Base-by-base conservation (phyloP, 2,329 filamentous ascomycete genomes). In the Neonectria magnoliae region DNA sequence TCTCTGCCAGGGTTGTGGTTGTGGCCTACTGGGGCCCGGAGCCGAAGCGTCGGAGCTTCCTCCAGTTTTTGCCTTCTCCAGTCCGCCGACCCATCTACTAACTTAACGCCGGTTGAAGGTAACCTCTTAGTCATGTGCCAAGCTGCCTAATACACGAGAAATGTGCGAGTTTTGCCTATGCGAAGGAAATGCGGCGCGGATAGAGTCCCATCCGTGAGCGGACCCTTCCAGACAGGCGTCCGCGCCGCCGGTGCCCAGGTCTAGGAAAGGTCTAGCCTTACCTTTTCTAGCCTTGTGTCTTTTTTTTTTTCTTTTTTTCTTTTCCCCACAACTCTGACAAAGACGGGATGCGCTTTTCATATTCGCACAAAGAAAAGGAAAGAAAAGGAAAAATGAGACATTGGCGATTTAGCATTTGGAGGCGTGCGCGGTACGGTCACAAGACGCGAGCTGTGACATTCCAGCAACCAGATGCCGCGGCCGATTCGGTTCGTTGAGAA, bases 391-490 rank as follows among this genome's bases (percentile, higher is more conserved):
- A 42, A 47, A 47, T 20, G n/a, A 6, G 42, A 27, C 22, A 18
- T 25, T n/a, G 31, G 27, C 10, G 22, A 60, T 42, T 54, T 50
- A 53, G 50, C 33, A 47, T 20, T 57, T n/a, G 27, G 22, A 25
- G 57, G 51, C 57, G 41, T 22, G 41, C 20, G 22, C 41, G 13
- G 29, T 53, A 29, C 29, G 38, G 47, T 41, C 41, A 36, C 25
- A 16, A 14, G 33, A 36, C 13, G 33, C 33, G 33, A 27, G 31
- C 27, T 11, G n/a, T 20, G 4, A 22, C 57, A 60, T 55, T 60
- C 57, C 57, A 60, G 20, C 42, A 41, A 60, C 31, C 29, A 16
- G 41, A 38, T 60, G 50, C 57, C 50, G 41, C 41, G 57, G 57
- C 57, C 48, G 27, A 54, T 25, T 54, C 22, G 27, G 18, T 31